Conservation (phyloP, 768 basidiomycete genomes). For the Serendipita vermifera region DNA sequence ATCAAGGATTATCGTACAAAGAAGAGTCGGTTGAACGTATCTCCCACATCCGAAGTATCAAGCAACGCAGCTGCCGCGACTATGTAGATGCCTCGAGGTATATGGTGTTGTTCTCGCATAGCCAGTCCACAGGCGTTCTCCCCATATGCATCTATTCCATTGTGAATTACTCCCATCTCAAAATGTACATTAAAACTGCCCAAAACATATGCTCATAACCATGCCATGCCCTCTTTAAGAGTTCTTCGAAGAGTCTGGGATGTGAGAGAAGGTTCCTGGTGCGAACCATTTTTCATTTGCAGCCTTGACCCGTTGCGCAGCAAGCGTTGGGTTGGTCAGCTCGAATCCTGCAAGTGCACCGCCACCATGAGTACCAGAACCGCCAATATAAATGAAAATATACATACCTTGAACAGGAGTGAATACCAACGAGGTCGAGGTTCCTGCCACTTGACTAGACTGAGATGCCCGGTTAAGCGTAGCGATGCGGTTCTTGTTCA, state of each 20-base stretch:
- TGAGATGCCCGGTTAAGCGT: constrained; percentile 68
- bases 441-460: constrained; percentile 40
- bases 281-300: constrained; percentile 98
- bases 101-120: no score
- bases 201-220: not conserved
- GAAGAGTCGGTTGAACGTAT: constrained; percentile 38
- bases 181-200: not conserved
- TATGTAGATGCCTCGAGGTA: no score
- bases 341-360: constrained; percentile 56
- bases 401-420: constrained; percentile 84
- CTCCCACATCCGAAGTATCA: no score
- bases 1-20: constrained; percentile 93
- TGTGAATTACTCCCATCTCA: no score
- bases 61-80: no score
- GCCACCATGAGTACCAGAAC: not conserved
- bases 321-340: constrained; percentile 80
- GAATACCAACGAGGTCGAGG: constrained; percentile 81
- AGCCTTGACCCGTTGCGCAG: constrained; percentile 78
- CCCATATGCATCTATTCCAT: no score
- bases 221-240: not conserved
- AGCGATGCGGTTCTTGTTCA: constrained; percentile 81
- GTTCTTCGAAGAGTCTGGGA: constrained; percentile 9
- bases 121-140: no score
- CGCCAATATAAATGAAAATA: constrained; percentile 8
- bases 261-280: constrained; percentile 48